Evolutionary conservation across 129 eudicot genomes (phyloP).

Genomic region (Mikania micrantha): DNA sequence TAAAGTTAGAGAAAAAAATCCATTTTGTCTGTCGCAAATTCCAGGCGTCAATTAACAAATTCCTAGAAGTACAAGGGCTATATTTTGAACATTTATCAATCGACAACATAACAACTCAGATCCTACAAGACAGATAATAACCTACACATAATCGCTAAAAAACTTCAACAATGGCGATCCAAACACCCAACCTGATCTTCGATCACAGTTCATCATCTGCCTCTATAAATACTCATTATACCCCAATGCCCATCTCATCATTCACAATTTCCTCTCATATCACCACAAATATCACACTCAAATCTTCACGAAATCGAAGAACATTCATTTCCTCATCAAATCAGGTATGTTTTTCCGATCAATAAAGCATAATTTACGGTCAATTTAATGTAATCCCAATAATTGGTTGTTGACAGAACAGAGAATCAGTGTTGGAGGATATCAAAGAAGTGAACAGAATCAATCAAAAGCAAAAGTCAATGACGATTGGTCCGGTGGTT

Average conservation of each 20-base stretch:
- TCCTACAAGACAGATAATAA: slow-evolving; percentile 14
- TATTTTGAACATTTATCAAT: neutral
- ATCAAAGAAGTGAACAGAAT: slow-evolving; percentile 7
- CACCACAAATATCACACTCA: slow-evolving; percentile 7
- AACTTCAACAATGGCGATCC: slow-evolving; percentile 34
- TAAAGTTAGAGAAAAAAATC: neutral
- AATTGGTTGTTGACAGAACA: slow-evolving; percentile 20
- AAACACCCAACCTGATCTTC: slow-evolving; percentile 6
- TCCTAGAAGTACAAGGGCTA: slow-evolving; percentile 13
- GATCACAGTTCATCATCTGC: slow-evolving; percentile 3
- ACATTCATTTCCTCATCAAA: neutral
- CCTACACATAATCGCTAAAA: neutral
- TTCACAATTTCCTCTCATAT: neutral
- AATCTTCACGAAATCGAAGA: slow-evolving; percentile 4
- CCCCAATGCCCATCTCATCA: slow-evolving; percentile 12
- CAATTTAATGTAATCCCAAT: neutral
- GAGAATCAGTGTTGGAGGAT: slow-evolving; percentile 15
- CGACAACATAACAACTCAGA: slow-evolving; percentile 9
- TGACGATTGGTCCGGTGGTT: slow-evolving; percentile 68
- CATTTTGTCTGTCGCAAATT: neutral
- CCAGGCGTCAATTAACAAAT: neutral
- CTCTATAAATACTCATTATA: slow-evolving; percentile 18
- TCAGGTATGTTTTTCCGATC: slow-evolving; percentile 14
- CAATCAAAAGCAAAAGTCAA: slow-evolving; percentile 15
- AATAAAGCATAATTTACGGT: neutral